These are phyloP conservation scores for Bruguiera sexangula DNA, from an alignment of 345 rosid species.

Conservation along the genomic window DNA sequence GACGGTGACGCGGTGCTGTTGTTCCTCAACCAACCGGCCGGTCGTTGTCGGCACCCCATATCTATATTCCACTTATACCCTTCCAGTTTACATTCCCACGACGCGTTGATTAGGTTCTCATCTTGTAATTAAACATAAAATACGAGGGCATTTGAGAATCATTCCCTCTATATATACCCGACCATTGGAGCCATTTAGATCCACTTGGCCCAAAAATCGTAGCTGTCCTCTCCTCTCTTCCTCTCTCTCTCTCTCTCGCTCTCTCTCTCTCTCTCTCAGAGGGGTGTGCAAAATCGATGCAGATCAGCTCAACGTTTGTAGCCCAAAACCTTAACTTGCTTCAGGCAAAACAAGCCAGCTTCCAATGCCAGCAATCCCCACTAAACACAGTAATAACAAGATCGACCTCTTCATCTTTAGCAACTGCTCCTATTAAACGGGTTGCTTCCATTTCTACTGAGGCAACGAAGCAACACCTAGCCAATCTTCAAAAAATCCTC, in stretches of 20 bases:
- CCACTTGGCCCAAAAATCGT: not conserved
- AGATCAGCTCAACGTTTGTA: constrained; percentile 44
- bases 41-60: not conserved
- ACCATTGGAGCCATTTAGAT: not conserved
- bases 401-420: not conserved
- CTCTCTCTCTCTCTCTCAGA: not conserved
- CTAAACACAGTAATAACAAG: constrained; percentile 33
- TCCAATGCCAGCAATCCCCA: constrained; percentile 47
- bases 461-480: constrained; percentile 40
- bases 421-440: not conserved
- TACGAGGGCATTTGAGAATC: not conserved
- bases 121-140: not conserved
- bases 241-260: not conserved
- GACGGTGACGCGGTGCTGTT: too few species aligned
- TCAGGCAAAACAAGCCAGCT: constrained; percentile 42
- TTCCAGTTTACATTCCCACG: not conserved
- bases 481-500: constrained; percentile 64
- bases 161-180: constrained; percentile 10
- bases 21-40: too few species aligned
- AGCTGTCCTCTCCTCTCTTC: too few species aligned
- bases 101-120: not conserved
- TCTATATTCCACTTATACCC: not conserved
- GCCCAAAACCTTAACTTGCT: constrained; percentile 41
- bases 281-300: constrained; percentile 31
- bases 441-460: constrained; percentile 19